phyloP scores from a whole-genome alignment of 2,329 filamentous ascomycete genomes.

The Piedraia hortae region DNA sequence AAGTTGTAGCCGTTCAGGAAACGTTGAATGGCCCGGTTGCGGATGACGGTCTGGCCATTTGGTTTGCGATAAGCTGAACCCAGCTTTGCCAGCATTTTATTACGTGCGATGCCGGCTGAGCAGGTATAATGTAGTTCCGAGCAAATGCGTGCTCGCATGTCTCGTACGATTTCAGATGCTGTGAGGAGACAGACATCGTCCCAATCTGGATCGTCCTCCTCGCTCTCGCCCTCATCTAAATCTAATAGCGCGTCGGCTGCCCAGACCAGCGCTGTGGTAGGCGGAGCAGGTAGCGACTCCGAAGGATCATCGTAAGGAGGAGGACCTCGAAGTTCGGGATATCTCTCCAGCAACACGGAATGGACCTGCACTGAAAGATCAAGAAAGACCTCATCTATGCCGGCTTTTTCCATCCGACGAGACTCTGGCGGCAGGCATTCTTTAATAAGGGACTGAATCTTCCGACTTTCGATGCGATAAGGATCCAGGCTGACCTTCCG shows the following conservation, averaged over 20 bases:
- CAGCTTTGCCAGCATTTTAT: conserved; percentile 88
- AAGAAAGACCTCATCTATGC: conserved; percentile 85
- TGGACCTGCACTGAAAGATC: conserved; percentile 73
- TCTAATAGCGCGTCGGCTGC: conserved; percentile 56
- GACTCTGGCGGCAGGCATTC: conserved; percentile 34
- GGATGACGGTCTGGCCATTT: conserved; percentile 78
- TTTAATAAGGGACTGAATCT: conserved; percentile 56
- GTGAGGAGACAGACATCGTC: conserved; percentile 73
- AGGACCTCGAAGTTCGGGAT: conserved; percentile 39
- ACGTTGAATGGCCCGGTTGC: conserved; percentile 50
- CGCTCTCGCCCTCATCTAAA: conserved; percentile 41
- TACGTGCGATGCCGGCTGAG: conserved; percentile 64
- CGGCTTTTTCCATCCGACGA: conserved; percentile 70
- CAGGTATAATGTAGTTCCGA: conserved; percentile 63
- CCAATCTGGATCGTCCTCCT: conserved; percentile 74
- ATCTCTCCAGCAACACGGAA: conserved; percentile 42
- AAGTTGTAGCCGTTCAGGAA: conserved; percentile 75
- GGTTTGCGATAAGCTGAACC: conserved; percentile 83
- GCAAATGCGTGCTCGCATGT: conserved; percentile 26
- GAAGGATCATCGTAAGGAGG: conserved; percentile 42
- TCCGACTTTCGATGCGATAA: conserved; percentile 61
- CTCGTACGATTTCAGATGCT: conserved; percentile 65
- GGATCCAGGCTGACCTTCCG: conserved; percentile 90
- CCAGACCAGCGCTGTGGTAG: conserved; percentile 54
- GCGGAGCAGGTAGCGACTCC: conserved; percentile 45